Conservation (phyloP, 192 early-diverging fungal genomes). For the Podila clonocystis region DNA sequence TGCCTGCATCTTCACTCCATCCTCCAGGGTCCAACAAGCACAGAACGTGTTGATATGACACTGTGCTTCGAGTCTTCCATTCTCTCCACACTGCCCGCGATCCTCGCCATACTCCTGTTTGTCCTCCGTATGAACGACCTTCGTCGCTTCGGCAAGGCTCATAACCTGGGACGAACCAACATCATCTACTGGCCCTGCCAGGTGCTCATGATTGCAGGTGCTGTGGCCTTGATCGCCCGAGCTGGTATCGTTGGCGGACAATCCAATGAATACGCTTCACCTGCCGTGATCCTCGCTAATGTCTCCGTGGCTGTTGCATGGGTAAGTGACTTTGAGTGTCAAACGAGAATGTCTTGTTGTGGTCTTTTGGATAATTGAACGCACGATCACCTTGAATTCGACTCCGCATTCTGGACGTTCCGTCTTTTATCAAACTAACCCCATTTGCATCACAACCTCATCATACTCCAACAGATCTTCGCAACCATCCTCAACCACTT, state of each 20-base stretch:
- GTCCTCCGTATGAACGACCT: background rate
- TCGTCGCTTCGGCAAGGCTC: background rate
- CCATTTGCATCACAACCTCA: background rate
- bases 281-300: background rate
- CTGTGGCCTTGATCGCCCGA: background rate
- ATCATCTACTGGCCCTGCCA: slow-evolving; percentile 3
- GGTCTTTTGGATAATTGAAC: background rate
- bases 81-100: background rate
- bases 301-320: background rate
- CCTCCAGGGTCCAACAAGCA: background rate
- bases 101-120: background rate
- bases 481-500: slow-evolving; percentile 1
- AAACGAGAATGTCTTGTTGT: background rate
- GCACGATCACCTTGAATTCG: too few species aligned
- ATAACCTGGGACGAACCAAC: background rate
- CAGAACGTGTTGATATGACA: background rate
- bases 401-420: background rate
- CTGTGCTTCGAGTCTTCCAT: slow-evolving; percentile 5
- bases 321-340: background rate
- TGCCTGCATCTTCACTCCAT: background rate
- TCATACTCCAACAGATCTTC: background rate
- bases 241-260: background rate
- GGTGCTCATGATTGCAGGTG: background rate
- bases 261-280: background rate
- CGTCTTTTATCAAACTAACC: background rate